These are phyloP conservation scores for Fusarium robinianum DNA, from an alignment of 2,329 filamentous ascomycete genomes.

Conservation along the genomic window DNA sequence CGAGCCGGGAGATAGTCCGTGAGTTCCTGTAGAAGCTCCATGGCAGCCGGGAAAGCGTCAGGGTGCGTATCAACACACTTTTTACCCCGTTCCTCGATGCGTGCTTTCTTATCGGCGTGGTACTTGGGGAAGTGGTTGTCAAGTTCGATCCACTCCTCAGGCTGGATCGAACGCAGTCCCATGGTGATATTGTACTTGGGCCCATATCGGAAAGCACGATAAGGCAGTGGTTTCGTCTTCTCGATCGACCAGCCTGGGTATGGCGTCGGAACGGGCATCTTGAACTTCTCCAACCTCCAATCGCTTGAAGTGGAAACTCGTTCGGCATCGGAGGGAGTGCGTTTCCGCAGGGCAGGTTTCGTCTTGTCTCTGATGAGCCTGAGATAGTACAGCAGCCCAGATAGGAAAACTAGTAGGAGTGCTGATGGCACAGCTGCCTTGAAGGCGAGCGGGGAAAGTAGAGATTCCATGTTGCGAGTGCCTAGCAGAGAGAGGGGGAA, in stretches of 20 bases:
- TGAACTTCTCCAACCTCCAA: constrained; percentile 48
- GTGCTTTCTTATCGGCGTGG: constrained; percentile 70
- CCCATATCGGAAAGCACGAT: constrained; percentile 77
- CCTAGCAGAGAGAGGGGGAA: too few relatives aligned
- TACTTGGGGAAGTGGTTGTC: constrained; percentile 78
- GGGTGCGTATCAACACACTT: constrained; percentile 73
- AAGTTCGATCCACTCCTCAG: constrained; percentile 81
- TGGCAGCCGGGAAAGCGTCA: constrained; percentile 70
- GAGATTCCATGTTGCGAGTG: too few relatives aligned
- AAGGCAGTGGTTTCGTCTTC: constrained; percentile 73
- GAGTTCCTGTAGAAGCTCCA: constrained; percentile 78
- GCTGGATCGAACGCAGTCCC: constrained; percentile 72
- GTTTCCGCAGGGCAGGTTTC: too few relatives aligned
- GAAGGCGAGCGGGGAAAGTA: too few relatives aligned
- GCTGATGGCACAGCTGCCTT: too few relatives aligned
- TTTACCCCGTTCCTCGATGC: constrained; percentile 67
- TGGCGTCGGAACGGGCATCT: constrained; percentile 60
- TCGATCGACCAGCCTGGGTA: constrained; percentile 72
- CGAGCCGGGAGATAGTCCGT: constrained; percentile 71
- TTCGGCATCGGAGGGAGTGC: too few relatives aligned
- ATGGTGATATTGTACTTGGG: constrained; percentile 78
- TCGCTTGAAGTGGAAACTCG: too few relatives aligned
- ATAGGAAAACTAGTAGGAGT: too few relatives aligned
- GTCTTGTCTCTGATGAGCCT: too few relatives aligned
- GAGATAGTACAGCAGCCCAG: too few relatives aligned